Conservation (phyloP, 2,329 filamentous ascomycete genomes). For the Fusarium sp. region DNA sequence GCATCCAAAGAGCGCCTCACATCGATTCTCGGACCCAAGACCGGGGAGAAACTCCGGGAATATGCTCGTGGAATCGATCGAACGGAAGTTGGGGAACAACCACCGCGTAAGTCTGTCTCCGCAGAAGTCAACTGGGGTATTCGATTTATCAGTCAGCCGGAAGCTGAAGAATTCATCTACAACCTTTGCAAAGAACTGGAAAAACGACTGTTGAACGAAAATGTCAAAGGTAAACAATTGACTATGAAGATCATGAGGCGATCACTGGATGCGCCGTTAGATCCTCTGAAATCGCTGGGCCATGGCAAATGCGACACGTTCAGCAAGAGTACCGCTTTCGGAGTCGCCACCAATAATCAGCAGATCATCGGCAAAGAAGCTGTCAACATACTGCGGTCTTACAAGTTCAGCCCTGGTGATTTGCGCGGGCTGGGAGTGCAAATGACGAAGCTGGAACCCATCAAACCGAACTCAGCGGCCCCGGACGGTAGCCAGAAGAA, state of each 20-base stretch:
- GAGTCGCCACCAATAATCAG: conserved; percentile 83
- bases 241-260: conserved; percentile 96
- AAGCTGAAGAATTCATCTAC: conserved; percentile 91
- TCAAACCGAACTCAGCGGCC: conserved; percentile 70
- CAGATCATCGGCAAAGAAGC: conserved; percentile 83
- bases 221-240: conserved; percentile 87
- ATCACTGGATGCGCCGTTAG: conserved; percentile 85
- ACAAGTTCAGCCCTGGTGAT: conserved; percentile 89
- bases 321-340: conserved; percentile 87
- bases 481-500: conserved; percentile 82
- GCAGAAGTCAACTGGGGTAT: conserved; percentile 99
- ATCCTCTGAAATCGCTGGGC: conserved; percentile 92
- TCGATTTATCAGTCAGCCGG: conserved; percentile 89
- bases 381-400: conserved; percentile 83
- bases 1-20: conserved; percentile 81
- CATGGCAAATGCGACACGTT: conserved; percentile 96
- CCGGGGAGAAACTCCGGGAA: conserved; percentile 89
- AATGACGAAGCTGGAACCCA: conserved; percentile 89
- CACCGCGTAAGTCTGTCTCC: conserved; percentile 91
- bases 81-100: conserved; percentile 86
- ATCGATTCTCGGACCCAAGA: conserved; percentile 86
- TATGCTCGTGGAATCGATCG: conserved; percentile 90
- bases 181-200: conserved; percentile 89
- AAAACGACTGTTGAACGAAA: conserved; percentile 82
- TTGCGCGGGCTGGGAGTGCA: conserved; percentile 93